Percentiles rank a stretch among this genome's conserved stretches.
phyloP scores from a whole-genome alignment of 768 basidiomycete genomes.

The Suillus decipiens region DNA sequence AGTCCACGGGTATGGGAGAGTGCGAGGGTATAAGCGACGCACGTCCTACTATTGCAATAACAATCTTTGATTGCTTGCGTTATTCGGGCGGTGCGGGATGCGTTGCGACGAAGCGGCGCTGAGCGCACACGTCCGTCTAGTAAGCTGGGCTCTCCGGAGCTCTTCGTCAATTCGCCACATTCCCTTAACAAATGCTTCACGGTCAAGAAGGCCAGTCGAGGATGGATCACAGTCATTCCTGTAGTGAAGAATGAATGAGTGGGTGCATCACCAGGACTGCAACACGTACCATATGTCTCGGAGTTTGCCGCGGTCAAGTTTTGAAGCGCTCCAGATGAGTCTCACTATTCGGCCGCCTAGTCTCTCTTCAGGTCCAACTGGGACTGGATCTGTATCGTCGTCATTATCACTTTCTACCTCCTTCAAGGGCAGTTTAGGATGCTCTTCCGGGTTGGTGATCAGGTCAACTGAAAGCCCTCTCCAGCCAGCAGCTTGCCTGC shows the following conservation, averaged over 20 bases:
- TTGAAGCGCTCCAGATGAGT: constrained; percentile 63
- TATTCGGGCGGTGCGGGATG: constrained; percentile 33
- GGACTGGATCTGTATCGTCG: constrained; percentile 28
- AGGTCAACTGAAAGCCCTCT: constrained; percentile 70
- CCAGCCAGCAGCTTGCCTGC: constrained; percentile 70
- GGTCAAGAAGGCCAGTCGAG: constrained; percentile 56
- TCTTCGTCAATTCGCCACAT: constrained; percentile 91
- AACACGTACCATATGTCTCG: constrained; percentile 64
- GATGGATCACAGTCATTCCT: constrained; percentile 74
- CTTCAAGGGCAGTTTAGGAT: constrained; percentile 18
- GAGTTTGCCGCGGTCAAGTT: constrained; percentile 52
- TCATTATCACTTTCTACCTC: constrained; percentile 17
- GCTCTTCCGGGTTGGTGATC: constrained; percentile 47
- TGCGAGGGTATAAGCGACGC: not conserved
- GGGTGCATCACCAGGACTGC: constrained; percentile 4
- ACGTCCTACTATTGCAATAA: constrained; percentile 14
- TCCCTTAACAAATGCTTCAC: constrained; percentile 69
- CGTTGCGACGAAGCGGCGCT: constrained; percentile 35
- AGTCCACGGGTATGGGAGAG: constrained; percentile 2
- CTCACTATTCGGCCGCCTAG: constrained; percentile 59
- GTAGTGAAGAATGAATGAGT: constrained; percentile 10
- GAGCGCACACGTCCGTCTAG: constrained; percentile 32
- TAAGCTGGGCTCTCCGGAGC: constrained; percentile 58
- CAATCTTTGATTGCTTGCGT: constrained; percentile 13
- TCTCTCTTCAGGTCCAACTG: constrained; percentile 45